Conservation (phyloP, 441 rosid genomes). For the Adansonia gregorii region DNA sequence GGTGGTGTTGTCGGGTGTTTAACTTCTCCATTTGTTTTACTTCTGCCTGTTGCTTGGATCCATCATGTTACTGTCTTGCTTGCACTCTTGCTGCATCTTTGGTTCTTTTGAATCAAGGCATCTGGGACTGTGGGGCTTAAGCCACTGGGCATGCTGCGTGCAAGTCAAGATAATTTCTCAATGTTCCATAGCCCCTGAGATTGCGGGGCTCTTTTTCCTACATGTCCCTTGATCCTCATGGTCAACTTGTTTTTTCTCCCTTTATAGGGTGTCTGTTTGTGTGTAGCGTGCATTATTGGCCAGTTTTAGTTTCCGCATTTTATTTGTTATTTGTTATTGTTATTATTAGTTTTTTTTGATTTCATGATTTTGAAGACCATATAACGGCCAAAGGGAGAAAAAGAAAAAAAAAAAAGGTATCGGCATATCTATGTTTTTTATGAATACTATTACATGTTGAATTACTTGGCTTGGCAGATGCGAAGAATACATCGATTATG, state of each 20-base stretch:
- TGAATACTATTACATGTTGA: not conserved
- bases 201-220: not conserved
- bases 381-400: not conserved
- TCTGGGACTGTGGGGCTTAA: not conserved
- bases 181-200: not conserved
- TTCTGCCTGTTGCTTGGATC: not conserved
- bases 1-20: conserved; percentile 81
- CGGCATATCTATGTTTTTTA: not conserved
- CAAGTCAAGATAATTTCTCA: not conserved
- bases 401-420: too few species aligned
- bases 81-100: not conserved
- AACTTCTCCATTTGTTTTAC: not conserved
- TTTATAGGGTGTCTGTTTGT: not conserved
- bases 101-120: not conserved
- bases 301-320: not conserved
- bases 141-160: not conserved
- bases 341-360: not conserved
- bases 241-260: not conserved
- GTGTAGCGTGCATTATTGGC: not conserved
- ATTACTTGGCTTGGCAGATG: conserved; percentile 44
- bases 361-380: not conserved
- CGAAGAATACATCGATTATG: conserved; percentile 80
- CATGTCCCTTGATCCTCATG: not conserved
- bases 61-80: not conserved
- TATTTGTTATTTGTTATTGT: not conserved